These are phyloP conservation scores for Hirschfeldia incana DNA, from an alignment of 345 rosid genomes.

Conservation along the genomic window DNA sequence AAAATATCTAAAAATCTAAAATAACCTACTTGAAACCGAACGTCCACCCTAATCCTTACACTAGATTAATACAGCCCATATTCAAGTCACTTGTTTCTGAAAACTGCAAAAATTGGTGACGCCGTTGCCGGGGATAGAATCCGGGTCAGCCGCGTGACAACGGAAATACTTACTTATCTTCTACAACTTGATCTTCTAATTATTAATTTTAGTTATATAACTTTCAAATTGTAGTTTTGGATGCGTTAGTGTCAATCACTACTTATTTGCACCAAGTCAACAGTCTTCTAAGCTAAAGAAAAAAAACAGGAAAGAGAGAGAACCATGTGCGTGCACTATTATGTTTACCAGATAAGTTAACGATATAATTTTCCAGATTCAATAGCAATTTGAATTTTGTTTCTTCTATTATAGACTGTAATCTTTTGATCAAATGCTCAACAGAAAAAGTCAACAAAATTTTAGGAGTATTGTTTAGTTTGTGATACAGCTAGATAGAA, in stretches of 20 bases:
- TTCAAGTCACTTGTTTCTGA: background rate
- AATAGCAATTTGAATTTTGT: background rate
- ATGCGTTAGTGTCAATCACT: too few relatives aligned
- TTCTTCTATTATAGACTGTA: background rate
- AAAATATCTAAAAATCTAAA: too few relatives aligned
- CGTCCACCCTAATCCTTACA: too few relatives aligned
- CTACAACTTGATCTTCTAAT: background rate
- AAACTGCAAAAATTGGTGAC: background rate
- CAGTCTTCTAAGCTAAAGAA: background rate
- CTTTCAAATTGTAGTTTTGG: too few relatives aligned
- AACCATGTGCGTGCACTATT: slow-evolving; percentile 16
- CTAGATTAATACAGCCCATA: background rate
- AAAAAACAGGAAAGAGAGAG: too few relatives aligned
- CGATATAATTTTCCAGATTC: background rate
- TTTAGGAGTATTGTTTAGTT: background rate
- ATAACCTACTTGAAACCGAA: too few relatives aligned
- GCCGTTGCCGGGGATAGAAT: background rate
- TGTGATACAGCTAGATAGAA: background rate
- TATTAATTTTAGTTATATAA: too few relatives aligned
- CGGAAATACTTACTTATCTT: background rate
- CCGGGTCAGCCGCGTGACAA: background rate
- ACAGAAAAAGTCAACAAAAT: background rate
- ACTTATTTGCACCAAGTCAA: too few relatives aligned
- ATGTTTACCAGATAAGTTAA: slow-evolving; percentile 13
- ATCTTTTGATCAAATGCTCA: background rate